Conservation (phyloP, 75 land plant genomes). For the Pseudotsuga menziesii region DNA sequence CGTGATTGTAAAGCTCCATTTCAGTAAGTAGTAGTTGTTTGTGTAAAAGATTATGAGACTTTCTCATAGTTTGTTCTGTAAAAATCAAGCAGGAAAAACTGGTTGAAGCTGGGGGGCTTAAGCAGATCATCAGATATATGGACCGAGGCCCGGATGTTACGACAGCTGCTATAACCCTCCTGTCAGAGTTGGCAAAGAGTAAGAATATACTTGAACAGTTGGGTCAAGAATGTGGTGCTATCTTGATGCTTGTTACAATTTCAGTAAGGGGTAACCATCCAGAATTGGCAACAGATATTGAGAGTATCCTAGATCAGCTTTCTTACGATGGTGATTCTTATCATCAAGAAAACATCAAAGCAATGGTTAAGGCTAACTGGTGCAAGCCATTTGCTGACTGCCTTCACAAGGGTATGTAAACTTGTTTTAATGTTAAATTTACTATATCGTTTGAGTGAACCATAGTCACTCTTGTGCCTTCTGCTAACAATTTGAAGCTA, state of each 20-base stretch:
- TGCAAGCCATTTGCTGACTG: conserved; percentile 12
- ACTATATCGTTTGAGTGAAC: background rate
- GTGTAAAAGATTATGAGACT: background rate
- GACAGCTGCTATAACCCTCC: conserved; percentile 11
- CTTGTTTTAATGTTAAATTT: background rate
- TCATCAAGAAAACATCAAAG: conserved; percentile 13
- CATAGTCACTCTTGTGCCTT: background rate
- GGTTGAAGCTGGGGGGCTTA: conserved; percentile 17
- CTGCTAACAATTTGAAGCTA: background rate
- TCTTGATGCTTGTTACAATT: conserved; percentile 17
- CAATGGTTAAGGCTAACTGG: conserved; percentile 18
- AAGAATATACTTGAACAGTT: conserved; percentile 9
- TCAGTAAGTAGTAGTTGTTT: background rate
- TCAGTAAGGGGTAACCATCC: conserved; percentile 10
- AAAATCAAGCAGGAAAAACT: conserved; percentile 14
- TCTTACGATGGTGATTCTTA: conserved; percentile 6
- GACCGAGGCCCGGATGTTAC: conserved; percentile 7
- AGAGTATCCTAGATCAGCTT: conserved; percentile 13
- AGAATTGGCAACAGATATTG: conserved; percentile 8
- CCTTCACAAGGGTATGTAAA: conserved; percentile 10
- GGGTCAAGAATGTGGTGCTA: conserved; percentile 15
- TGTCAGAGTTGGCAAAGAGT: conserved; percentile 13
- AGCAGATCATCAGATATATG: conserved; percentile 13
- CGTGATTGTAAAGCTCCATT: too few species aligned
- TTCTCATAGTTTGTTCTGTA: background rate